These are phyloP conservation scores for Laetiporus sulphureus DNA, from an alignment of 1,284 basidiomycete species.

Conservation along the genomic window DNA sequence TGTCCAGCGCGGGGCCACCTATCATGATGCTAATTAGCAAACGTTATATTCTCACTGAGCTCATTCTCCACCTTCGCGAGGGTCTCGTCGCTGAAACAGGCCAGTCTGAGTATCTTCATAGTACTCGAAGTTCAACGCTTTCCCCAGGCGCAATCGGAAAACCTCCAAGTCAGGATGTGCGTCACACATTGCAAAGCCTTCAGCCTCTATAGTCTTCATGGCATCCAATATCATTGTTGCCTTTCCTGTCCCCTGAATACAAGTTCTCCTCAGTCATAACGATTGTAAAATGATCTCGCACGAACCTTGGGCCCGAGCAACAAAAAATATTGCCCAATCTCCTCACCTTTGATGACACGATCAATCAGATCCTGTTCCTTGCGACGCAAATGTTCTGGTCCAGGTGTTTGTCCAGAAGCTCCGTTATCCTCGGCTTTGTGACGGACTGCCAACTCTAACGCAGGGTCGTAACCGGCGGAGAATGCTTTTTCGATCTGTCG, in stretches of 20 bases:
- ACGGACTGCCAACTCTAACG: constrained; percentile 61
- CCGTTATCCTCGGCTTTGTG: constrained; percentile 22
- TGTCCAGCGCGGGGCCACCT: constrained; percentile 76
- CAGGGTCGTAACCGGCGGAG: constrained; percentile 65
- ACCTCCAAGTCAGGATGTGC: constrained; percentile 67
- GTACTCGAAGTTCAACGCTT: constrained; percentile 73
- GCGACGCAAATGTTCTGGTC: constrained; percentile 59
- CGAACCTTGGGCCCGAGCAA: constrained; percentile 69
- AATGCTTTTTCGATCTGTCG: constrained; percentile 60
- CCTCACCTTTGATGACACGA: constrained; percentile 66
- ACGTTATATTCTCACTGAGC: too few relatives aligned
- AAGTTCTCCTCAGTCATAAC: constrained; percentile 1
- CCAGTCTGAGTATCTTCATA: constrained; percentile 77
- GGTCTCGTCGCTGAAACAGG: constrained; percentile 77
- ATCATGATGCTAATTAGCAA: too few relatives aligned
- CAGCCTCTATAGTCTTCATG: constrained; percentile 69
- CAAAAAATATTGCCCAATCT: constrained; percentile 70
- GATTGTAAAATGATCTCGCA: constrained; percentile 3
- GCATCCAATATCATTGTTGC: constrained; percentile 78
- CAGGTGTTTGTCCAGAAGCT: constrained; percentile 35
- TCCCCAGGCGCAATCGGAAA: constrained; percentile 76
- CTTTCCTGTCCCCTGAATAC: constrained; percentile 52
- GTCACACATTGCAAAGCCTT: constrained; percentile 51
- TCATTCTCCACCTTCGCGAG: constrained; percentile 55
- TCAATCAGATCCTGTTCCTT: constrained; percentile 75